A percentile compares a stretch with the other conserved stretches of the same genome.
Evolutionary conservation across 2,329 filamentous ascomycete genomes (phyloP).

Genomic region (Emydomyces testavorans): DNA sequence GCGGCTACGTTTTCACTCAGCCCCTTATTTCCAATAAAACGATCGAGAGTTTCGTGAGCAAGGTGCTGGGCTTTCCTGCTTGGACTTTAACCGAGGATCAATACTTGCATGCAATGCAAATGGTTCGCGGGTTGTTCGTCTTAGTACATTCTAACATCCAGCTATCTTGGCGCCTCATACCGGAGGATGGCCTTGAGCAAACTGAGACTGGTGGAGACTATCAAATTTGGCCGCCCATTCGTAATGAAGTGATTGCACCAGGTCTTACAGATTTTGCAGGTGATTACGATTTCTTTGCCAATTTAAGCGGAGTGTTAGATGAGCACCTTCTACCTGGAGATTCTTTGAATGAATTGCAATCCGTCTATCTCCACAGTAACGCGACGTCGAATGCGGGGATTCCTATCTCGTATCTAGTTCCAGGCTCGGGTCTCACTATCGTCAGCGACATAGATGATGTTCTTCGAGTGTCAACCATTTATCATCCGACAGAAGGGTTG

Average conservation of each 20-base stretch:
- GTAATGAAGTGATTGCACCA: constrained; percentile 53
- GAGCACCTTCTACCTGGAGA: constrained; percentile 50
- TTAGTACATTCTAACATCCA: constrained; percentile 47
- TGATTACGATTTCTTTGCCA: constrained; percentile 62
- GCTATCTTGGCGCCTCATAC: constrained; percentile 10
- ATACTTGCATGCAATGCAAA: constrained; percentile 57
- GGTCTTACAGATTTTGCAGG: constrained; percentile 55
- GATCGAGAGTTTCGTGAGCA: constrained; percentile 56
- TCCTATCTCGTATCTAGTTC: constrained; percentile 58
- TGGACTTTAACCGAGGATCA: constrained; percentile 50
- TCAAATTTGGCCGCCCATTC: constrained; percentile 45
- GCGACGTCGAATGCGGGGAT: constrained; percentile 54
- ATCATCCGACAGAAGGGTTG: constrained; percentile 60
- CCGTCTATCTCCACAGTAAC: constrained; percentile 55
- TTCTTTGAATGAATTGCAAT: constrained; percentile 52
- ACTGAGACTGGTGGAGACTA: constrained; percentile 44
- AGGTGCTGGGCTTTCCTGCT: constrained; percentile 56
- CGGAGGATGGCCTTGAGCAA: constrained; percentile 44
- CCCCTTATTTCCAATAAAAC: constrained; percentile 55
- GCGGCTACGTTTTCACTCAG: constrained; percentile 71
- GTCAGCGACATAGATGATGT: constrained; percentile 73
- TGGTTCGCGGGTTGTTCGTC: constrained; percentile 63
- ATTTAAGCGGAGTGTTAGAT: constrained; percentile 48
- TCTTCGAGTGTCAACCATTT: constrained; percentile 69
- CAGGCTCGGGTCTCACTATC: constrained; percentile 56